Percentiles rank a stretch among this genome's conserved stretches.
Evolutionary conservation across 805 yeast genomes (phyloP).

Genomic region (Maudiozyma serrabonitensis): DNA sequence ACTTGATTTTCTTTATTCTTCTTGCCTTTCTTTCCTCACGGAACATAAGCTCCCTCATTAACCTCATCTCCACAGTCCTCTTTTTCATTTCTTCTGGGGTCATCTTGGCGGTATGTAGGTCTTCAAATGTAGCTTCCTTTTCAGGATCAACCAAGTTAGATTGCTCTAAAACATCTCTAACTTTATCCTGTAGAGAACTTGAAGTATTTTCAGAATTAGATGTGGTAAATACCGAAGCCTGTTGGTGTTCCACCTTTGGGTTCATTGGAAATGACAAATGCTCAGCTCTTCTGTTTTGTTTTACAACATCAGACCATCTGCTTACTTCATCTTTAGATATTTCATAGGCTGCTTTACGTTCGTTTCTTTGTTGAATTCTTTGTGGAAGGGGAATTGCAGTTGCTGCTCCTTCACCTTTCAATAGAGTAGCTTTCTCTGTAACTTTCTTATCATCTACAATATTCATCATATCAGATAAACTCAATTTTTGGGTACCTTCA

Average conservation of each 20-base stretch:
- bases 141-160: slow-evolving; percentile 65
- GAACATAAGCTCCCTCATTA: slow-evolving; percentile 94
- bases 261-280: slow-evolving; percentile 61
- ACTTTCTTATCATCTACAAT: slow-evolving; percentile 45
- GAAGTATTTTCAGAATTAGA: slow-evolving; percentile 33
- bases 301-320: slow-evolving; percentile 82
- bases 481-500: slow-evolving; percentile 34
- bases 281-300: slow-evolving; percentile 73
- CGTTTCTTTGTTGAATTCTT: slow-evolving; percentile 75
- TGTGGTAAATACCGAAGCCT: slow-evolving; percentile 47
- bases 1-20: slow-evolving; percentile 88
- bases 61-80: slow-evolving; percentile 71
- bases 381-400: slow-evolving; percentile 76
- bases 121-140: slow-evolving; percentile 78
- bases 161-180: slow-evolving; percentile 48
- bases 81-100: slow-evolving; percentile 69
- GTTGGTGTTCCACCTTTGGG: slow-evolving; percentile 33
- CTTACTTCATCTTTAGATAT: slow-evolving; percentile 77
- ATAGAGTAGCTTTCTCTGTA: slow-evolving; percentile 40
- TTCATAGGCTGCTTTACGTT: slow-evolving; percentile 83
- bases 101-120: slow-evolving; percentile 71
- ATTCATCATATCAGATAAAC: slow-evolving; percentile 67
- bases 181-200: slow-evolving; percentile 58
- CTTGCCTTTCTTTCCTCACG: slow-evolving; percentile 87
- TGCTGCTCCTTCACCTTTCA: slow-evolving; percentile 37